A percentile compares a stretch with the other conserved stretches of the same genome.
phyloP scores from a whole-genome alignment of 2,329 filamentous ascomycete species.

The Teratosphaeria epicoccoides region DNA sequence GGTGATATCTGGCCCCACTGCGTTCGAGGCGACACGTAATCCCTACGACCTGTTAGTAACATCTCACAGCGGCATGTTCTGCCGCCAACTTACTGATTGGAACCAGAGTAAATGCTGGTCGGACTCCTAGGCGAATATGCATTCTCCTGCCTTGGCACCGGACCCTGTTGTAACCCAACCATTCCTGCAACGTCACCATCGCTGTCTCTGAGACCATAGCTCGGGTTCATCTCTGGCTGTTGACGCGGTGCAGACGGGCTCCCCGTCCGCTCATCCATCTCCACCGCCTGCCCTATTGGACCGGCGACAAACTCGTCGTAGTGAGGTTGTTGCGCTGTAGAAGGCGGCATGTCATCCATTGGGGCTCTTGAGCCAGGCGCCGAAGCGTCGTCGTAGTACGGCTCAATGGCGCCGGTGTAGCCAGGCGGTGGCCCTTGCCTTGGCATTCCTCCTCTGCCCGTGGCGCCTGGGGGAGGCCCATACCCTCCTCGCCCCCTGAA shows the following conservation, averaged over 20 bases:
- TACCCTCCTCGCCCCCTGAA: conserved; percentile 32
- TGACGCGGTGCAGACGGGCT: conserved; percentile 31
- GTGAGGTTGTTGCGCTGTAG: conserved; percentile 23
- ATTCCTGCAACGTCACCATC: conserved; percentile 65
- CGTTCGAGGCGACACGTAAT: conserved; percentile 38
- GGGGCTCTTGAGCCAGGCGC: conserved; percentile 5
- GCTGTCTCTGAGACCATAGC: conserved; percentile 44
- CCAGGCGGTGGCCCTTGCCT: conserved; percentile 17
- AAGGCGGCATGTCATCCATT: not conserved
- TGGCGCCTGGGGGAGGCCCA: conserved; percentile 16
- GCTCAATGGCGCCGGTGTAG: conserved; percentile 12
- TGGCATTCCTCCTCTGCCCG: conserved; percentile 16
- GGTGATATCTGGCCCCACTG: conserved; percentile 28
- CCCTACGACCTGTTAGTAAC: conserved; percentile 13
- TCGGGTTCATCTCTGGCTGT: conserved; percentile 7
- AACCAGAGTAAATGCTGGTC: conserved; percentile 55
- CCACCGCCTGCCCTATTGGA: conserved; percentile 55
- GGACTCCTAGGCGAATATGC: conserved; percentile 54
- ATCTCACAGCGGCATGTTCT: not conserved
- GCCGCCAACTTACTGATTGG: conserved; percentile 50
- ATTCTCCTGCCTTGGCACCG: conserved; percentile 43
- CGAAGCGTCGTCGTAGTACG: conserved; percentile 12
- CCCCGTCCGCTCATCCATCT: conserved; percentile 66
- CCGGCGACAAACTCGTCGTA: conserved; percentile 14
- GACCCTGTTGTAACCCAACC: conserved; percentile 58